Percentiles rank a stretch among this genome's conserved stretches.
Evolutionary conservation across 192 early-diverging fungal genomes (phyloP).

Genomic region (Coemansia reversa): DNA sequence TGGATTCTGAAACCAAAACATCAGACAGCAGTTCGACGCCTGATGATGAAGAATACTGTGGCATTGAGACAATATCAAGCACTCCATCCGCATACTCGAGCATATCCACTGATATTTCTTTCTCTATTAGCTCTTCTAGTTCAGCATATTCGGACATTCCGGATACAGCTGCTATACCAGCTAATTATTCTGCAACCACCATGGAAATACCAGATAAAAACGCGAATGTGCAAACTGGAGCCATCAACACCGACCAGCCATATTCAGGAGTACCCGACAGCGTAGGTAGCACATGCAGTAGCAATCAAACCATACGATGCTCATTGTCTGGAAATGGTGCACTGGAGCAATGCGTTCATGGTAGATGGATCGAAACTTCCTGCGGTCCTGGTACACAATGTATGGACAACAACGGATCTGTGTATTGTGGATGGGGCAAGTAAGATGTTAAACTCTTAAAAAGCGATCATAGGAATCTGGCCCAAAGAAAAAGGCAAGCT

Average conservation of each 20-base stretch:
- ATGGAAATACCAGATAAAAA: no score
- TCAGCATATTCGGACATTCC: not conserved
- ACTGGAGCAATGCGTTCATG: not conserved
- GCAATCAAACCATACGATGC: no score
- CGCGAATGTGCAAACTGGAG: no score
- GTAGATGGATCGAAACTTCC: not conserved
- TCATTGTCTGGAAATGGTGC: no score
- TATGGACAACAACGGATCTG: not conserved
- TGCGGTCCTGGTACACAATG: not conserved
- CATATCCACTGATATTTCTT: not conserved
- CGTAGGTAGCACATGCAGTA: no score
- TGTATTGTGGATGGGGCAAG: not conserved
- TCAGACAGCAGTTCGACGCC: conserved; percentile 5
- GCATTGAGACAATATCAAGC: not conserved
- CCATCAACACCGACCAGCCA: no score
- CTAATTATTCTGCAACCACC: not conserved
- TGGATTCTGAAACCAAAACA: no score
- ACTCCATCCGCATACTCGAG: not conserved
- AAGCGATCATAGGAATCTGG: conserved; percentile 20
- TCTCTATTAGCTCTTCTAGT: not conserved
- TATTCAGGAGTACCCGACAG: no score
- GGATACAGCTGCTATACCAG: not conserved
- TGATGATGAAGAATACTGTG: not conserved
- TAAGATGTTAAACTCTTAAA: not conserved
- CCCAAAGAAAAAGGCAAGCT: conserved; percentile 64